Conservation (phyloP, 2,329 filamentous ascomycete genomes). For the Plenodomus lindquistii region DNA sequence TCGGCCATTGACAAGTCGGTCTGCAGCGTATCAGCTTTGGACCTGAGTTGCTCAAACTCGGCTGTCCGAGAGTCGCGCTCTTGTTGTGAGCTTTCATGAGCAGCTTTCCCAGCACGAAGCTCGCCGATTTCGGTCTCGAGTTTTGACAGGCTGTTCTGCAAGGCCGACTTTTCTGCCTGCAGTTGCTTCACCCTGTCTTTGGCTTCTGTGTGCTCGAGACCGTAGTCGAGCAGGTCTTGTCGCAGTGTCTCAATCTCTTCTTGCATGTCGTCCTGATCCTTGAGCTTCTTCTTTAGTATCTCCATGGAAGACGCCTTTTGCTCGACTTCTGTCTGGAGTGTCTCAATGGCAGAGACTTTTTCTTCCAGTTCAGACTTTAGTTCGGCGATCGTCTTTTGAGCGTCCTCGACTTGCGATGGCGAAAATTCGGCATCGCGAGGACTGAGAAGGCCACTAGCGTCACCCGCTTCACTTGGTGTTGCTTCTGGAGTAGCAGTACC, state of each 20-base stretch:
- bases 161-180: constrained; percentile 66
- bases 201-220: constrained; percentile 80
- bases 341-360: constrained; percentile 38
- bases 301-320: constrained; percentile 74
- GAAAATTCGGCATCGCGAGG: constrained; percentile 50
- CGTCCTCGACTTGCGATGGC: constrained; percentile 32
- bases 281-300: constrained; percentile 69
- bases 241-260: constrained; percentile 86
- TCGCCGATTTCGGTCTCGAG: constrained; percentile 72
- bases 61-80: constrained; percentile 60
- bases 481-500: constrained; percentile 41
- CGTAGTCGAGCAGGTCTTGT: constrained; percentile 77
- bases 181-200: constrained; percentile 76
- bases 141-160: constrained; percentile 67
- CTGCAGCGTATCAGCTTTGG: constrained; percentile 70
- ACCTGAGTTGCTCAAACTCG: constrained; percentile 73
- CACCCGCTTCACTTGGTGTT: constrained; percentile 45
- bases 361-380: constrained; percentile 42
- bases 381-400: constrained; percentile 32
- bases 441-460: constrained; percentile 37
- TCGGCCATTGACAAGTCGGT: constrained; percentile 85
- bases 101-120: constrained; percentile 54
- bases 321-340: constrained; percentile 36
- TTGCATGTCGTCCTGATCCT: constrained; percentile 74
- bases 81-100: constrained; percentile 54